A percentile compares a stretch with the other conserved stretches of the same genome.
Evolutionary conservation across 306 rosid genomes (phyloP).

Genomic region (Carpinus viminea): DNA sequence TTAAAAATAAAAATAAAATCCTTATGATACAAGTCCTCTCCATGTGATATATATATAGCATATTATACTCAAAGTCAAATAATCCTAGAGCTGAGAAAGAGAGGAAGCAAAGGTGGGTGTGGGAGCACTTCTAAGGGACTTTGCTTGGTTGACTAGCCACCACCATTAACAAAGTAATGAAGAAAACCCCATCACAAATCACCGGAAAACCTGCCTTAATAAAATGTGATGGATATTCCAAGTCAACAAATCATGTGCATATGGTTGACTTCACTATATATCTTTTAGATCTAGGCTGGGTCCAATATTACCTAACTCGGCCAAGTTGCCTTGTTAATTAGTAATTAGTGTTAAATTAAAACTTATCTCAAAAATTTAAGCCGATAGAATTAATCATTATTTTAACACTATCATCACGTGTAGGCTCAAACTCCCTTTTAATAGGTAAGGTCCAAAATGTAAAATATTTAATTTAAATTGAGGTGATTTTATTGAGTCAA

Average conservation of each 20-base stretch:
- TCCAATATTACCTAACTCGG: no score
- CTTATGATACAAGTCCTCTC: conserved; percentile 20
- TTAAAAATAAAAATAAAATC: not conserved
- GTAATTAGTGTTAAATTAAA: no score
- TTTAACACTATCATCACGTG: no score
- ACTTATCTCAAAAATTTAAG: no score
- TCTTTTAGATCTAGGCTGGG: no score
- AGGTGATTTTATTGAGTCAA: no score
- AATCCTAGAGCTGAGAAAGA: not conserved
- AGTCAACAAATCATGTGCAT: conserved; percentile 2
- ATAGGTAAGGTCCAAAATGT: no score
- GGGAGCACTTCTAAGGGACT: not conserved
- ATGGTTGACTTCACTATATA: not conserved
- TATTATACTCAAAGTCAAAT: not conserved
- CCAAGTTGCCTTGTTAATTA: no score
- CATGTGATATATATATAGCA: conserved; percentile 20
- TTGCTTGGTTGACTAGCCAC: conserved; percentile 11
- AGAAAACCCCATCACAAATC: conserved; percentile 24
- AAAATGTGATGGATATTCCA: conserved; percentile 12
- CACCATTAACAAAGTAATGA: conserved; percentile 8
- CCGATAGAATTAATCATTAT: no score
- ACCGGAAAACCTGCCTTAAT: conserved; percentile 23
- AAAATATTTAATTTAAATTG: no score
- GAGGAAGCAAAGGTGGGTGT: not conserved
- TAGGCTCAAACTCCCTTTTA: no score